A percentile compares a stretch with the other conserved stretches of the same genome.
Evolutionary conservation across 768 basidiomycete genomes (phyloP).

Genomic region (Lactarius quietus): DNA sequence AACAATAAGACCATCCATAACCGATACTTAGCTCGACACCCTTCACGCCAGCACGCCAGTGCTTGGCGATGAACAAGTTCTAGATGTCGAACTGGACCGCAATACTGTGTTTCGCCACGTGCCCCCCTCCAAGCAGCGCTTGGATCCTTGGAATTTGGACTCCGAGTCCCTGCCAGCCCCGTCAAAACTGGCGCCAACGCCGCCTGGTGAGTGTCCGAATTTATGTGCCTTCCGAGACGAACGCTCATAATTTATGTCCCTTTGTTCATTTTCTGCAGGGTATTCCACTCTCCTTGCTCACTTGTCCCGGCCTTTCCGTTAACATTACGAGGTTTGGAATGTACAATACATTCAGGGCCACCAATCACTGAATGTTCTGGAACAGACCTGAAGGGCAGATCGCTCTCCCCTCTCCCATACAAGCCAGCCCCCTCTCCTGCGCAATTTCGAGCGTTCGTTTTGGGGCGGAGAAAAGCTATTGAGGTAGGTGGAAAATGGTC

Average conservation of each 20-base stretch:
- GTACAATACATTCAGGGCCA: not conserved
- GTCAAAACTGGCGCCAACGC: not conserved
- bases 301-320: constrained; percentile 43
- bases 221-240: not conserved
- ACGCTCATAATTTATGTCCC: not conserved
- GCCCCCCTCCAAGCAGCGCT: constrained; percentile 16
- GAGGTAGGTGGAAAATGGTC: constrained; percentile 37
- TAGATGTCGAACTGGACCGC: constrained; percentile 48
- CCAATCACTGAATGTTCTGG: constrained; percentile 8
- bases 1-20: not conserved
- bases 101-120: constrained; percentile 39
- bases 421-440: constrained; percentile 36
- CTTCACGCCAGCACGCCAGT: constrained; percentile 36
- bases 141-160: constrained; percentile 20
- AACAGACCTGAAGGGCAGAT: constrained; percentile 38
- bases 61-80: constrained; percentile 47
- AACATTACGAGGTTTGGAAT: constrained; percentile 39
- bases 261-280: constrained; percentile 28
- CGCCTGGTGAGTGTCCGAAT: not conserved
- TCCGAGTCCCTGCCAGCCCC: not conserved
- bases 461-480: constrained; percentile 46
- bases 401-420: constrained; percentile 36
- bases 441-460: constrained; percentile 37
- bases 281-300: constrained; percentile 34
- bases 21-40: constrained; percentile 41